Evolutionary conservation across 2,329 filamentous ascomycete species (phyloP), one percentile per base, ranked within the genome.

Genomic region (Pseudopyrenochaeta lycopersici): DNA sequence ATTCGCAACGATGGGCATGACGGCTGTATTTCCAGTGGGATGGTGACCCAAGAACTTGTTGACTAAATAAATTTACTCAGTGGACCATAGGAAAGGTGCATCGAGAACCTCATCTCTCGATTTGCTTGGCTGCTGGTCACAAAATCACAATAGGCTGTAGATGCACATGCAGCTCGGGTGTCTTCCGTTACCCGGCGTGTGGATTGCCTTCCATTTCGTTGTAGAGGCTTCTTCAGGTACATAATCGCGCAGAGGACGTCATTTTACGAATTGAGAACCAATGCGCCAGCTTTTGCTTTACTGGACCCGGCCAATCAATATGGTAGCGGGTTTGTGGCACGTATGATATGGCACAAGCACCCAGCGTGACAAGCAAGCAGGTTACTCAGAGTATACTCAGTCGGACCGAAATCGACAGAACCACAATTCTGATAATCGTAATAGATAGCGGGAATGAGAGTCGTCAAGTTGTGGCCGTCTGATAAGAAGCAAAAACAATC

Each of bases 131-230:
- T 31, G 4, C 27, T 32, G 38, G 12, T 18, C n/a, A 27, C 31
- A 20, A 50, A 18, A 40, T 47, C 35, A 23, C 47, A 49, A 30
- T 18, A 40, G 44, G 30, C 11, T 11, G 18, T 18, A 36, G 45
- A 46, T 51, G 20, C 41, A 36, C 39, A 14, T 42, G 43, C 54
- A 46, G 30, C 33, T 43, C 39, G 47, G 51, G 51, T 54, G 47
- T 50, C 44, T 46, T 41, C 36, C 3, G 38, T 7, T 3, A 30
- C 35, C 35, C 35, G 29, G 15, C 45, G 21, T 31, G 21, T 33
- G 27, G 42, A 21, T 10, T 17, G 15, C n/a, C n/a, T 43, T 15
- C 14, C 21, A 35, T 11, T 29, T 46, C 45, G 38, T 39, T 53
- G 35, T 20, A 9, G 35, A 43, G 31, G 39, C n/a, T 21, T 33